phyloP scores from a whole-genome alignment of 2,329 filamentous ascomycete species.

The Aspergillus unguis region DNA sequence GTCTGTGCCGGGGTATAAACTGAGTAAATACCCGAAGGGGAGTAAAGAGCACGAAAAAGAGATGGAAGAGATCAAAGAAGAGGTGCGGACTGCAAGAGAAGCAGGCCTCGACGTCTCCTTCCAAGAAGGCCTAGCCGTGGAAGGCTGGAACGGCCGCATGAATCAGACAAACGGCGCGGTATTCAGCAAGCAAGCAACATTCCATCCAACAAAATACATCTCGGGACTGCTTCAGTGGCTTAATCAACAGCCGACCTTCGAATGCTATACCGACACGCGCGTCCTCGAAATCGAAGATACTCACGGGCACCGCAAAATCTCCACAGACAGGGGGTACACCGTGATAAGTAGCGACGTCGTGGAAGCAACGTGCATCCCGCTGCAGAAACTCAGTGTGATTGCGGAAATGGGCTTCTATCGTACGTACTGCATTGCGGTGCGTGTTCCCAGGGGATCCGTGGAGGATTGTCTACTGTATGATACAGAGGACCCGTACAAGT shows the following conservation, averaged over 20 bases:
- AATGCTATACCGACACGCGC: conserved; percentile 41
- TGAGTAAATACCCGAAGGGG: conserved; percentile 49
- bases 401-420: conserved; percentile 53
- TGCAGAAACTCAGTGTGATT: conserved; percentile 55
- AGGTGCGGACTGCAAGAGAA: conserved; percentile 44
- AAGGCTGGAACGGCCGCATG: conserved; percentile 51
- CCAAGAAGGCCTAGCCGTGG: conserved; percentile 46
- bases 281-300: conserved; percentile 27
- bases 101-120: conserved; percentile 42
- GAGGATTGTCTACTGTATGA: conserved; percentile 58
- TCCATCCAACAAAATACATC: conserved; percentile 58
- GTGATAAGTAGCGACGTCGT: conserved; percentile 51
- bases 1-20: conserved; percentile 47
- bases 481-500: conserved; percentile 54
- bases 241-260: conserved; percentile 51
- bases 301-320: conserved; percentile 50
- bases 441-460: conserved; percentile 50
- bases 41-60: conserved; percentile 47
- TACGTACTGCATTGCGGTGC: conserved; percentile 57
- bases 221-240: conserved; percentile 53
- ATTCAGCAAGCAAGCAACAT: conserved; percentile 50
- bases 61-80: conserved; percentile 45
- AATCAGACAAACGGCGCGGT: conserved; percentile 54
- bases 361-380: conserved; percentile 54
- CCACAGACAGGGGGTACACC: conserved; percentile 47